A percentile compares a stretch with the other conserved stretches of the same genome.
Evolutionary conservation across 192 early-diverging fungal species (phyloP).

Genomic region (Coemansia sp.): DNA sequence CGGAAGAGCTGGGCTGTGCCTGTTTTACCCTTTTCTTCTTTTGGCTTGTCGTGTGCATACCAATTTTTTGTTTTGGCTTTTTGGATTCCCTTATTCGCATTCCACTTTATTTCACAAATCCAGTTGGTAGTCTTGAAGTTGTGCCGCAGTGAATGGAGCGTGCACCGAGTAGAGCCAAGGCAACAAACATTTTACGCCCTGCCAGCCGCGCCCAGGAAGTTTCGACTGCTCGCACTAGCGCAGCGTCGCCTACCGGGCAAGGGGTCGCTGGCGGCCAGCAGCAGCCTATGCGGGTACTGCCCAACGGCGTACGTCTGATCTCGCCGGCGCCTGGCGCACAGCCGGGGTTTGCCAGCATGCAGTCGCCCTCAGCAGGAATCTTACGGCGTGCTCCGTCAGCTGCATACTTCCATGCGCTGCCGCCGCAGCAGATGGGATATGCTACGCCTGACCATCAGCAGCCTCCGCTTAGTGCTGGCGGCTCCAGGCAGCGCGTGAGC

Average conservation of each 20-base stretch:
- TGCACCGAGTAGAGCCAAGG: slow-evolving; percentile 48
- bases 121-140: too few species aligned
- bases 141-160: slow-evolving; percentile 32
- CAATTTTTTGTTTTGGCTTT: slow-evolving; percentile 6
- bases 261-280: slow-evolving; percentile 3
- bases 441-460: slow-evolving; percentile 17
- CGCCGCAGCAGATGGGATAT: slow-evolving; percentile 15
- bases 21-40: slow-evolving; percentile 1
- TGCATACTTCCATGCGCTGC: slow-evolving; percentile 30
- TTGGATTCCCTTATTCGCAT: background rate
- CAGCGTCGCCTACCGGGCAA: slow-evolving; percentile 10
- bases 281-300: slow-evolving; percentile 14
- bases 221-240: background rate
- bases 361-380: slow-evolving; percentile 12
- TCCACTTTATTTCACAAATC: too few species aligned
- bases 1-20: background rate
- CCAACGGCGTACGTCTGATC: slow-evolving; percentile 38
- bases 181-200: slow-evolving; percentile 49
- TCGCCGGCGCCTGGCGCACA: slow-evolving; percentile 16
- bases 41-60: background rate
- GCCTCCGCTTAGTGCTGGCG: slow-evolving; percentile 14
- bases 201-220: slow-evolving; percentile 44
- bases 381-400: slow-evolving; percentile 42
- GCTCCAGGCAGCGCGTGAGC: slow-evolving; percentile 27
- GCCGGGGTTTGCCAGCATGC: slow-evolving; percentile 11